These are phyloP conservation scores for Nothophytophthora sp. DNA, from an alignment of 352 stramenopile genomes.

Conservation along the genomic window DNA sequence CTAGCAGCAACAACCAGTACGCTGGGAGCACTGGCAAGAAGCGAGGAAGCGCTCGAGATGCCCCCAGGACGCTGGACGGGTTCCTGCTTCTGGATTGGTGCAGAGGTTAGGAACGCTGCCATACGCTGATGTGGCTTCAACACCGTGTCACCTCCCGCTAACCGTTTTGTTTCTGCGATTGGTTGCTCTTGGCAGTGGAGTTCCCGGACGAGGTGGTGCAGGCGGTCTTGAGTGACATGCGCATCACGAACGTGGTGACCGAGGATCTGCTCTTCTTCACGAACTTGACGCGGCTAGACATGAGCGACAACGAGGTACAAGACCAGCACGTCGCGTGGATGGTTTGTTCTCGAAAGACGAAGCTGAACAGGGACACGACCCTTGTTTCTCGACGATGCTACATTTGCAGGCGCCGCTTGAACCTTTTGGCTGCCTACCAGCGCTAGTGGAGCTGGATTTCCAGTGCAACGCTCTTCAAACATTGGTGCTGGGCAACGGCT, in stretches of 20 bases:
- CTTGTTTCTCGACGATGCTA: neutral
- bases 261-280: conserved; percentile 84
- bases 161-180: no score
- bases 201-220: conserved; percentile 79
- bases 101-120: conserved; percentile 35
- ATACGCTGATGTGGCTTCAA: neutral
- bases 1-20: conserved; percentile 18
- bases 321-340: neutral
- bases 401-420: conserved; percentile 49
- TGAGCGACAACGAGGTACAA: conserved; percentile 89
- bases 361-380: no score
- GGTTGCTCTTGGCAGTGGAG: conserved; percentile 41
- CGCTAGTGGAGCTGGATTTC: conserved; percentile 72
- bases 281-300: conserved; percentile 69
- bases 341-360: neutral
- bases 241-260: conserved; percentile 60
- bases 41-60: conserved; percentile 24
- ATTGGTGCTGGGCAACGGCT: conserved; percentile 48
- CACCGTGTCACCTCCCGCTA: no score
- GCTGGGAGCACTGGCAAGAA: conserved; percentile 11
- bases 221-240: conserved; percentile 57
- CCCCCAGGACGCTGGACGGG: conserved; percentile 60
- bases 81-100: conserved; percentile 83
- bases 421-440: conserved; percentile 64
- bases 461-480: conserved; percentile 77